Percentiles rank a stretch among this genome's conserved stretches.
These are phyloP conservation scores for Inga oerstediana DNA, from an alignment of 306 rosid genomes.

Conservation along the genomic window DNA sequence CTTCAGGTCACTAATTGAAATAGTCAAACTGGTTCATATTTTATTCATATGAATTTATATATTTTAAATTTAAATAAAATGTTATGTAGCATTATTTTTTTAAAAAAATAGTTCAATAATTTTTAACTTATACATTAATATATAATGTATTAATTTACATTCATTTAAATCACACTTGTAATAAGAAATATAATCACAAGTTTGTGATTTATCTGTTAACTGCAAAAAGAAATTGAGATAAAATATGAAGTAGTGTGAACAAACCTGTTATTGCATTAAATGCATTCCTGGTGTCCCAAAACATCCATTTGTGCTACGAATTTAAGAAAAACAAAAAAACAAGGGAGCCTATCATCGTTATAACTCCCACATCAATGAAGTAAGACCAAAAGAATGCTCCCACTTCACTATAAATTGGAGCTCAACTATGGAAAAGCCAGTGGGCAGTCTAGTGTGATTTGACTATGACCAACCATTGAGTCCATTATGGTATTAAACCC, in stretches of 20 bases:
- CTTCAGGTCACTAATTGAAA: not conserved
- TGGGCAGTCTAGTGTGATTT: not conserved
- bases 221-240: not conserved
- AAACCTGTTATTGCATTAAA: not conserved
- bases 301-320: not conserved
- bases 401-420: not conserved
- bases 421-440: not conserved
- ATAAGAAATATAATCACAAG: not conserved
- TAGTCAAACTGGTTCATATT: not conserved
- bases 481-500: not conserved
- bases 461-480: not conserved
- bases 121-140: not conserved
- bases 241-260: not conserved
- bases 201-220: not conserved
- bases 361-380: not conserved
- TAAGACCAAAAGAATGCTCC: not conserved
- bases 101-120: not conserved
- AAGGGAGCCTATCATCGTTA: not conserved
- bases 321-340: not conserved
- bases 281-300: not conserved
- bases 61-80: not conserved
- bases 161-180: not conserved
- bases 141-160: not conserved
- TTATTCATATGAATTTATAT: not conserved
- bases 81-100: not conserved